Base-by-base conservation (phyloP, 106 monocot genomes). In the Posidonia australis region DNA sequence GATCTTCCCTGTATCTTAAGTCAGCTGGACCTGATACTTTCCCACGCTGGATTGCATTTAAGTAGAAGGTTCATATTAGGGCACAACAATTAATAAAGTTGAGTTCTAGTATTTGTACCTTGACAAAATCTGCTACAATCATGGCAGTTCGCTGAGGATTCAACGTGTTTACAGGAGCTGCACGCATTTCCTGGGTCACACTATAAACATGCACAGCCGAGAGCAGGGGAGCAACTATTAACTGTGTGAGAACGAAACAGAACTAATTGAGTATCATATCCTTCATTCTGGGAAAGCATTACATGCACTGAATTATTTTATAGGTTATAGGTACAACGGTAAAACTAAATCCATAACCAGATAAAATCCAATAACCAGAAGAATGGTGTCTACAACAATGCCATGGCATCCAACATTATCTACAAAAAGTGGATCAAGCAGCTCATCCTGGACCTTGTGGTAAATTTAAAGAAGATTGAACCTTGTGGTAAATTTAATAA, bases 91-190 rank as follows among this genome's bases (percentile, higher is more conserved):
- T 26, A 17, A 29, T 10, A 27, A 42, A 21, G 5, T 36, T 1
- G 10, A 10, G n/a, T n/a, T 27, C 5, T 62, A 44, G 51, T 11
- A 12, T 25, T 51, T 52, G 46, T 54, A 93, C 89, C 78, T 84
- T 79, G 16, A 87, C 4, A 67, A 86, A 96, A 75, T 90, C 86
- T 14, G 86, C 90, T 25, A 96, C 71, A 45, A 96, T 77, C 94
- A 96, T 84, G 58, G 86, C 94, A 17, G 90, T 87, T 45, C 94
- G 64, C 56, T 96, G 90, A n/a, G 94, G 84, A 69, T 96, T 90
- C 56, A 90, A 71, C 52, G 90, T 87, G 76, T 96, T 96, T 17
- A 96, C 84, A 13, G 90, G 94, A 53, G 90, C 71, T 16, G 94
- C 90, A 62, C 78, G 65, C 90, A 96, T 90, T 70, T 96, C 94